phyloP scores from a whole-genome alignment of 495 filamentous ascomycete genomes.

The Letharia lupina region DNA sequence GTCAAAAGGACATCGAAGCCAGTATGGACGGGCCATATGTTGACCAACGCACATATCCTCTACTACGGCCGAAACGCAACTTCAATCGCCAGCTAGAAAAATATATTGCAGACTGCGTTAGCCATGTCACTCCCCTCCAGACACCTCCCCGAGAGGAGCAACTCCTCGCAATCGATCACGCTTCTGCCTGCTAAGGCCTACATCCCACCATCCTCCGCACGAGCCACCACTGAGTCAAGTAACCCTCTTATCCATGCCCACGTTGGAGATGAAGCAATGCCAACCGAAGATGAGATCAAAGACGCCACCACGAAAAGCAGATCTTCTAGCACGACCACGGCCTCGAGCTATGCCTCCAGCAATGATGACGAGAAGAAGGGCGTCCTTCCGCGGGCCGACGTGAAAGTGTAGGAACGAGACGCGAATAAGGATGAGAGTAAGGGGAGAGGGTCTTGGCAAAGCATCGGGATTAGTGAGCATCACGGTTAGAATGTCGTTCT shows the following conservation, averaged over 20 bases:
- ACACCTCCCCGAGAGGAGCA: background rate
- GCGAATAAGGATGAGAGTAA: background rate
- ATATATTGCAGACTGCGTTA: background rate
- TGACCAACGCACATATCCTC: background rate
- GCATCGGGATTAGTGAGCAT: background rate
- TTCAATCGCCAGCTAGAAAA: background rate
- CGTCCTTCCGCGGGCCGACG: background rate
- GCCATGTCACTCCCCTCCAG: background rate
- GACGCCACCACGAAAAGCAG: background rate
- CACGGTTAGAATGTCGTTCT: background rate
- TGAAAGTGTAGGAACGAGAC: background rate
- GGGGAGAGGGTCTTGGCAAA: background rate
- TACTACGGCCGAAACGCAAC: background rate
- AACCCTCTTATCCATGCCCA: background rate
- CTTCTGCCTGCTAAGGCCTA: background rate
- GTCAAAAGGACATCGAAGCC: background rate
- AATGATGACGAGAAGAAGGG: background rate
- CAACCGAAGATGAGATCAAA: background rate
- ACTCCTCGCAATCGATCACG: background rate
- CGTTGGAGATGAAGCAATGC: background rate
- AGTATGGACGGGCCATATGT: background rate
- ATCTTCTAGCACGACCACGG: constrained; percentile 3
- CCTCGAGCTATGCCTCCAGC: background rate
- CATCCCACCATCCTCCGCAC: background rate
- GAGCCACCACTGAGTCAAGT: background rate